Evolutionary conservation across 2,329 filamentous ascomycete species (phyloP), one percentile per base, ranked within the genome.

Genomic region (Alternaria dauci): DNA sequence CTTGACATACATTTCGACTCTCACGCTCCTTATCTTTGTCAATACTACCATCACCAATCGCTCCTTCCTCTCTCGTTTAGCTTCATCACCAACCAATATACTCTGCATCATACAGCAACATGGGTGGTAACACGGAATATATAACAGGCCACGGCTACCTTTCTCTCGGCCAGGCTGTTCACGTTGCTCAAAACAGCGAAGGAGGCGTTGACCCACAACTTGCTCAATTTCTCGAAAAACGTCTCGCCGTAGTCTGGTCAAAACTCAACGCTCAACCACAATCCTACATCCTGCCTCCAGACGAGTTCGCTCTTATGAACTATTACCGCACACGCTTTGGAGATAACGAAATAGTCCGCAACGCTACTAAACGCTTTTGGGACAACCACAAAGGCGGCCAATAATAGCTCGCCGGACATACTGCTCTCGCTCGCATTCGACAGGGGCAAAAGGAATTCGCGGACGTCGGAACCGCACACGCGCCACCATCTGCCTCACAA

Each of bases 261-360:
- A 89, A 87, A 69, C 85, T 96, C 58, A 80, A 88, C 69, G 81
- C 83, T 4, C 81, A 89, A 32, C 91, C 91, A 1, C 80, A 86
- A 52, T 82, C 83, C n/a, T 96, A 94, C 78, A 79, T 95, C 65
- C 88, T 96, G 82, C 88, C 83, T 34, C 83, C 85, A 63, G 88
- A 92, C 78, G 92, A 96, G 79, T 96, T 95, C 72, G 88, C 91
- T 55, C 85, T 96, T 61, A 93, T 96, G 86, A 96, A 95, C 82
- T 94, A 90, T 78, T 94, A 91, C 77, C 89, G 91, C 63, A 79
- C 85, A 63, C 86, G 89, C 9, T 93, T 90, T 73, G 76, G 81
- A 30, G 86, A 86, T 61, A 80, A 80, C 16, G 73, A 78, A 26
- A 71, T 85, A 50, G 82, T 85, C 23, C 82, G 83, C 68, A 79